Evolutionary conservation across 2,329 filamentous ascomycete species (phyloP), one percentile per base, ranked within the genome.

Genomic region (Pyricularia sp.): DNA sequence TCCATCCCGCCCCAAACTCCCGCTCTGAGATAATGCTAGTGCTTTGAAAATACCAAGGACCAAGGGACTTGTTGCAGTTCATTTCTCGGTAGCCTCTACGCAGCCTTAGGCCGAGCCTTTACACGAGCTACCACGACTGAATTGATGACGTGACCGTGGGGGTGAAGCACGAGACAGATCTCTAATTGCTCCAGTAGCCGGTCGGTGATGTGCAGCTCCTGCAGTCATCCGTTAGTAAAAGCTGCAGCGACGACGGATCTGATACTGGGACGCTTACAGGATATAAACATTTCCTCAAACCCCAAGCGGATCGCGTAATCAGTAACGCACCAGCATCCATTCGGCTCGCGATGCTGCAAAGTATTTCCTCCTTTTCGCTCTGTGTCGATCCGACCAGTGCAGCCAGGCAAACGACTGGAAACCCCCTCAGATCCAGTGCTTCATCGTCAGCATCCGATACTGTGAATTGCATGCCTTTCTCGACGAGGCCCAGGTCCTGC

Each of bases 141-240:
- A 70, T 86, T 85, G 3, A 86, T 81, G 2, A 85, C 80, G 65
- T 80, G 75, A 1, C 79, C 80, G 72, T 81, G 82, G 1, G 84
- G 84, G 73, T 85, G 82, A 55, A 84, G 77, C 7, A 81, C 79
- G 0, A 80, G 73, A 26, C 81, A 75, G 0, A 81, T 73, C 66
- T 84, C 79, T 23, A 83, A 74, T 3, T 71, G 69, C 55, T 76
- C 66, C 31, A 82, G 69, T 2, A 74, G 74, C 25, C 75, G 70
- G 0, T 76, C 77, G 17, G 11, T 59, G 12, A 68, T 58, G 12
- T 42, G 25, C 14, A 68, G n/a, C 58, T 63, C 58, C 66, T 68
- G 17, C 20, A n/a, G 20, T 55, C 17, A 20, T 55, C 20, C 6
- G 23, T n/a, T 12, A 42, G 23, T 17, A 0, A 20, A 30, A 2